Percentiles rank a stretch among this genome's conserved stretches.
Conservation (phyloP, 1,284 basidiomycete species). For the Ceratobasidium sp. region DNA sequence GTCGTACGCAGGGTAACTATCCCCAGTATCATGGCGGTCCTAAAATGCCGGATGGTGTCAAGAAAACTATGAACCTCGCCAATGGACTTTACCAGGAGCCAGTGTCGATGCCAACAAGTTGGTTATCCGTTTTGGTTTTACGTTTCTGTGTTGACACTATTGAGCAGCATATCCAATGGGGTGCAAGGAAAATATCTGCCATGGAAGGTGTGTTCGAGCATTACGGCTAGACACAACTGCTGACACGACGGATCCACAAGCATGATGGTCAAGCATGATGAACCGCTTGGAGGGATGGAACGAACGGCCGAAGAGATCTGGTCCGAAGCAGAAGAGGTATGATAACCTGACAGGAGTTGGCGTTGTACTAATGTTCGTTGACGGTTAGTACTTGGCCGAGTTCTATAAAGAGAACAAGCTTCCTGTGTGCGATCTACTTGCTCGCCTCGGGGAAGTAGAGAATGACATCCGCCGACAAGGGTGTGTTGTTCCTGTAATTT, state of each 20-base stretch:
- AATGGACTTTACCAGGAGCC: slow-evolving; percentile 15
- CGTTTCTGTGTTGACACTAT: neutral
- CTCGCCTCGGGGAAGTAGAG: slow-evolving; percentile 21
- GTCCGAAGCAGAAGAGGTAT: slow-evolving; percentile 29
- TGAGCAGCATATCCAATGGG: slow-evolving; percentile 18
- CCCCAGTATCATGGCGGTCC: slow-evolving; percentile 27
- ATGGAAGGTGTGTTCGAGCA: slow-evolving; percentile 16
- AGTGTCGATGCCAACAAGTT: slow-evolving; percentile 31
- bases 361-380: neutral
- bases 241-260: neutral
- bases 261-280: slow-evolving; percentile 40
- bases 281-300: slow-evolving; percentile 29
- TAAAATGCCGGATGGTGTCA: slow-evolving; percentile 18
- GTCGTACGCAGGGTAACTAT: slow-evolving; percentile 20
- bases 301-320: slow-evolving; percentile 24
- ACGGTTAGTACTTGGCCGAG: slow-evolving; percentile 14
- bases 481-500: neutral
- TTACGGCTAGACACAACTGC: neutral
- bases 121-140: neutral
- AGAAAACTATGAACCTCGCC: slow-evolving; percentile 29
- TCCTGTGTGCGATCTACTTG: slow-evolving; percentile 25
- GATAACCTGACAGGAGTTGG: neutral
- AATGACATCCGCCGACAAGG: slow-evolving; percentile 26
- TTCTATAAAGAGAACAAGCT: slow-evolving; percentile 36
- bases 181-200: slow-evolving; percentile 36